Percentiles rank a stretch among this genome's conserved stretches.
phyloP scores from a whole-genome alignment of 441 rosid genomes.

The Gossypium schwendimanii region DNA sequence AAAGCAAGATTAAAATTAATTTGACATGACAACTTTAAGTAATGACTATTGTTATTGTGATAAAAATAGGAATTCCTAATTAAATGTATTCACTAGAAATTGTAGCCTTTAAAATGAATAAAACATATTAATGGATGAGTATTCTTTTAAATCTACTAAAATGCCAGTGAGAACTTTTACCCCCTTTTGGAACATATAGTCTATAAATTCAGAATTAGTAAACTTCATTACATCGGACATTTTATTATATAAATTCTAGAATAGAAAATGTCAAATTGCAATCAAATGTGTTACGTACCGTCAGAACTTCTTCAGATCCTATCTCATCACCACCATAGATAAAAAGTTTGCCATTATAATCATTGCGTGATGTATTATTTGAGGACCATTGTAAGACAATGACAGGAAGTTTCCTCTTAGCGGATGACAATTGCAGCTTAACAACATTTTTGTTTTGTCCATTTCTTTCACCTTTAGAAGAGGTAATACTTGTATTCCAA shows the following conservation, averaged over 20 bases:
- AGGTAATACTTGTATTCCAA: constrained; percentile 38
- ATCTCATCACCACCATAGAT: constrained; percentile 64
- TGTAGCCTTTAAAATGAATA: not conserved
- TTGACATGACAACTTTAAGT: not conserved
- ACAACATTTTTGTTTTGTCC: constrained; percentile 37
- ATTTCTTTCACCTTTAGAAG: constrained; percentile 26
- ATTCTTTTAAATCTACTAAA: not conserved
- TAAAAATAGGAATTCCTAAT: not conserved
- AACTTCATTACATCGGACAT: not conserved
- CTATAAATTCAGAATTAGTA: not conserved
- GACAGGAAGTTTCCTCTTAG: constrained; percentile 58
- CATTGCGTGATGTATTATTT: constrained; percentile 28
- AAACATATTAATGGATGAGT: not conserved
- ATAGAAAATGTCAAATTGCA: not conserved
- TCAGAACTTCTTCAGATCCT: constrained; percentile 61
- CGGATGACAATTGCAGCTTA: constrained; percentile 46
- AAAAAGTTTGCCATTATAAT: constrained; percentile 41
- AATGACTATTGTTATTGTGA: not conserved
- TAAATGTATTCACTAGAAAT: not conserved
- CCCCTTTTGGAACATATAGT: not conserved
- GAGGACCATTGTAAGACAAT: constrained; percentile 59
- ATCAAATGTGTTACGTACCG: constrained; percentile 30
- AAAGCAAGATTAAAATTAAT: constrained; percentile 4
- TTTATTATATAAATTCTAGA: not conserved
- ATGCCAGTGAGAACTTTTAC: not conserved